A percentile compares a stretch with the other conserved stretches of the same genome.
These are phyloP conservation scores for Rhodotorula sp. DNA, from an alignment of 1,284 basidiomycete species.

Conservation along the genomic window DNA sequence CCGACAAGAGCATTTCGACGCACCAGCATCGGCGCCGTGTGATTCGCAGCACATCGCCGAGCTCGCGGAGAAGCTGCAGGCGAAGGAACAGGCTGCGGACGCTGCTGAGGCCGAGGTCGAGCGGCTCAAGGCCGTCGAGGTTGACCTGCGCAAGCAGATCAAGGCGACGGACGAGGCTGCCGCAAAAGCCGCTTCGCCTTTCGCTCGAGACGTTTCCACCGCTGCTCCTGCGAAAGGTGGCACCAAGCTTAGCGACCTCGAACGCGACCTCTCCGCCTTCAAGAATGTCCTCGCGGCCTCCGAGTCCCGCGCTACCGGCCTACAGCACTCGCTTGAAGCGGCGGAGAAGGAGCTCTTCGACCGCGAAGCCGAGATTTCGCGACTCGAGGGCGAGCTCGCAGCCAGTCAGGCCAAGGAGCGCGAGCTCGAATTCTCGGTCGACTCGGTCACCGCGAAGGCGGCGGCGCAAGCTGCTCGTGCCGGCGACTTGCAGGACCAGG, in stretches of 20 bases:
- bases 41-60: slow-evolving; percentile 13
- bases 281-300: slow-evolving; percentile 34
- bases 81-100: not conserved
- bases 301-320: slow-evolving; percentile 19
- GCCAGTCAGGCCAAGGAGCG: slow-evolving; percentile 3
- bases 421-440: slow-evolving; percentile 26
- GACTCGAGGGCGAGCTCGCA: slow-evolving; percentile 18
- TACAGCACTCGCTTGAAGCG: slow-evolving; percentile 27
- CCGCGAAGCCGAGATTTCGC: slow-evolving; percentile 13
- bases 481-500: slow-evolving; percentile 18
- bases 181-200: not conserved
- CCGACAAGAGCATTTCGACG: not conserved
- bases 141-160: slow-evolving; percentile 1
- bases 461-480: slow-evolving; percentile 1
- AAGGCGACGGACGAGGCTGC: not conserved
- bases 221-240: not conserved
- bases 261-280: slow-evolving; percentile 23
- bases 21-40: not conserved
- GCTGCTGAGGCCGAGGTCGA: slow-evolving; percentile 10
- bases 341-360: slow-evolving; percentile 33
- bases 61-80: slow-evolving; percentile 13
- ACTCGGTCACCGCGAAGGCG: slow-evolving; percentile 23
- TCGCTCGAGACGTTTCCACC: not conserved
- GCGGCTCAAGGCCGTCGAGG: slow-evolving; percentile 12
- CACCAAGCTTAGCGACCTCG: slow-evolving; percentile 11